Evolutionary conservation across 148 eudicot genomes (phyloP).

Genomic region (Silene latifolia): DNA sequence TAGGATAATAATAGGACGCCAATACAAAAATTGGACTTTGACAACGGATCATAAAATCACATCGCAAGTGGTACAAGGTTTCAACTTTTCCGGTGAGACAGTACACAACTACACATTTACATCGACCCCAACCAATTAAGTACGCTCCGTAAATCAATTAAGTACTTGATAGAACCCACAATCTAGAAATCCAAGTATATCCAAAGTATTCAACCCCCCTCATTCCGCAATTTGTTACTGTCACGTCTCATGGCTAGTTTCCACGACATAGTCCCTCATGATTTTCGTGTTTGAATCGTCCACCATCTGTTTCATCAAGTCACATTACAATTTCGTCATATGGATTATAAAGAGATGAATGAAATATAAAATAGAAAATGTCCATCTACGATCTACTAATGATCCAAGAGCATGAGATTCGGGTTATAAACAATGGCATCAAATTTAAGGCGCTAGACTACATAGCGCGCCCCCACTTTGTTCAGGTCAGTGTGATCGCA

Average conservation of each 20-base stretch:
- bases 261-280: constrained; percentile 87
- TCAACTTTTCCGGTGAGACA: background rate
- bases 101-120: constrained; percentile 8
- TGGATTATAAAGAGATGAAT: background rate
- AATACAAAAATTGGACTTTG: no score
- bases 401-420: no score
- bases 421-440: background rate
- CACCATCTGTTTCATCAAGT: constrained; percentile 53
- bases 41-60: background rate
- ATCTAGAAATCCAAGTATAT: background rate
- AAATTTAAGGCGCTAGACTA: no score
- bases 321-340: constrained; percentile 2
- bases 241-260: constrained; percentile 58
- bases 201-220: background rate
- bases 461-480: no score
- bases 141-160: background rate
- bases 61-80: background rate
- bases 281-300: constrained; percentile 65
- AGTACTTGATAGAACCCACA: background rate
- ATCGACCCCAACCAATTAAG: background rate
- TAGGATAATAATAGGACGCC: no score
- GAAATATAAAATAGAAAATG: no score
- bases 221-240: no score
- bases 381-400: no score
- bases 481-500: no score